A percentile compares a stretch with the other conserved stretches of the same genome.
Evolutionary conservation across 2,329 filamentous ascomycete species (phyloP).

Genomic region (Xylaria hypoxylon): DNA sequence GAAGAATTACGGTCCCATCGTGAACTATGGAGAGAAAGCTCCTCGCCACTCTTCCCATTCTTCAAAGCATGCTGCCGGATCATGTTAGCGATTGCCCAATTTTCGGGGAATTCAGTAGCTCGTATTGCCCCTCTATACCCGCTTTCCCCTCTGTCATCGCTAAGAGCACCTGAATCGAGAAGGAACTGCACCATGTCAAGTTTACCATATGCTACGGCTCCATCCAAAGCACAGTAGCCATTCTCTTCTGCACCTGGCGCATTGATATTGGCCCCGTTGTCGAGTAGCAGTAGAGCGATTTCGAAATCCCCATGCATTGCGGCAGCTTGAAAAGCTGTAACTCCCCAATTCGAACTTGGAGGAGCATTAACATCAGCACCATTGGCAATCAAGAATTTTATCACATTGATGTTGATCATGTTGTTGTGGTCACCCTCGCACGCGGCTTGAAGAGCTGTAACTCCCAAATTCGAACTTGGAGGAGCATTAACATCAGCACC

Average conservation of each 20-base stretch:
- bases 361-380: conserved; percentile 26
- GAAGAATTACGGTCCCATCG: neutral
- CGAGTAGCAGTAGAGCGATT: conserved; percentile 31
- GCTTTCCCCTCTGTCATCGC: conserved; percentile 23
- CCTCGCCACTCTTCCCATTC: conserved; percentile 17
- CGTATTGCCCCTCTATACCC: conserved; percentile 37
- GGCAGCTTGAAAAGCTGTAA: conserved; percentile 35
- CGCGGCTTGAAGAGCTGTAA: conserved; percentile 34
- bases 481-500: conserved; percentile 26
- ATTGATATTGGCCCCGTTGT: conserved; percentile 37
- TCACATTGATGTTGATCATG: neutral
- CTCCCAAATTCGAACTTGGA: neutral
- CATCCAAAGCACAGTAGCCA: conserved; percentile 28
- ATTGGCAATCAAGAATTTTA: conserved; percentile 10
- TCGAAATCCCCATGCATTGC: conserved; percentile 30
- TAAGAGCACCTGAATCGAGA: conserved; percentile 37
- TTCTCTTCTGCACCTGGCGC: neutral
- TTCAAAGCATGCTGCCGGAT: conserved; percentile 16
- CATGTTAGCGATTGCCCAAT: neutral
- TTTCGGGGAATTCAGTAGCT: rapidly evolving
- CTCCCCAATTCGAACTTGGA: neutral
- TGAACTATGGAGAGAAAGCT: conserved; percentile 27
- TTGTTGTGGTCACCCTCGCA: neutral
- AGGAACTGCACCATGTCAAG: conserved; percentile 40
- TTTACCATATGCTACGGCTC: neutral